Evolutionary conservation across 2,329 filamentous ascomycete genomes (phyloP).

Genomic region (Talaromyces pinophilus): DNA sequence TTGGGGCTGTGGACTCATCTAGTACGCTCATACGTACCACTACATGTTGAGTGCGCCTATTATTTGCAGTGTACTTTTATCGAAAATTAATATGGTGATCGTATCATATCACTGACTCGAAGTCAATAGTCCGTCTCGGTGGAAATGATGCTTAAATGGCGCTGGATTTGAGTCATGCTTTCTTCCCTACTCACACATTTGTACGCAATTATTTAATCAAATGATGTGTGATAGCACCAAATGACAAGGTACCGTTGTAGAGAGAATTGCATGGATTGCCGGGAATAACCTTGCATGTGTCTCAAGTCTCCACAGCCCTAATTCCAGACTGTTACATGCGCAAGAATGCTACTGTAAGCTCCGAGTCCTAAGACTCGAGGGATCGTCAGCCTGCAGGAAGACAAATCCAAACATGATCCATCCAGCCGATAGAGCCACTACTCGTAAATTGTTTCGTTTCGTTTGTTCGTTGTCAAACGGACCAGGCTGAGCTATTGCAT

Average conservation of each 20-base stretch:
- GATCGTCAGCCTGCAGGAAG: background rate
- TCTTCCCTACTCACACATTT: background rate
- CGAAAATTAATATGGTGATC: background rate
- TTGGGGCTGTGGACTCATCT: too few species aligned
- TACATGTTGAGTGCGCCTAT: background rate
- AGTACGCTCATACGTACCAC: background rate
- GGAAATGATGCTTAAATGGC: background rate
- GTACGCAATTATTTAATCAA: background rate
- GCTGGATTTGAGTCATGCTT: background rate
- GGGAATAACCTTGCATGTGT: background rate
- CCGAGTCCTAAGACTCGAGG: background rate
- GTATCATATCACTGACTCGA: background rate
- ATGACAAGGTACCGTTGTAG: background rate
- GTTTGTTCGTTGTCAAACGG: background rate
- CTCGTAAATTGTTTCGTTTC: background rate
- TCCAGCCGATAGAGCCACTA: background rate
- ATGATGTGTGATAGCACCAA: background rate
- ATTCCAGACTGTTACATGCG: background rate
- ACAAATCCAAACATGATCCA: background rate
- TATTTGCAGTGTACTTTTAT: too few species aligned
- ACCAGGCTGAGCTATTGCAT: background rate
- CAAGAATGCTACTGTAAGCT: background rate
- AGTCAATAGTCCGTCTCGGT: background rate
- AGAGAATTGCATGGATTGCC: background rate
- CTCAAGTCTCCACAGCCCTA: background rate